phyloP scores from a whole-genome alignment of 208 protist species.

The Leishmania major region DNA sequence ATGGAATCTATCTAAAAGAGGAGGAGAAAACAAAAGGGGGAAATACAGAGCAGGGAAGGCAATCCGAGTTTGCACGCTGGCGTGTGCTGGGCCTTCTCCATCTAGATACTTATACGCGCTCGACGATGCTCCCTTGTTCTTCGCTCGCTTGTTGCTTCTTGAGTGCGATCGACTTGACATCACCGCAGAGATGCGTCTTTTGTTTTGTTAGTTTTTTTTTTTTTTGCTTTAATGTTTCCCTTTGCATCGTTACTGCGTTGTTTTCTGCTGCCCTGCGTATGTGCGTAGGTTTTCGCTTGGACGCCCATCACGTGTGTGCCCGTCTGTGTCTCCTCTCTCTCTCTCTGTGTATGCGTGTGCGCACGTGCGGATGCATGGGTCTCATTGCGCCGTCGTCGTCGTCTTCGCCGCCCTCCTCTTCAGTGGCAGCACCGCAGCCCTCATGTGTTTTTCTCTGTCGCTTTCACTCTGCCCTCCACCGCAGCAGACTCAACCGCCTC shows the following conservation, averaged over 20 bases:
- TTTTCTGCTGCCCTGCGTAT: not conserved
- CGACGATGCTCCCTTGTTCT: not conserved
- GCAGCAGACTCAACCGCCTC: not conserved
- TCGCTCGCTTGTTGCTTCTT: not conserved
- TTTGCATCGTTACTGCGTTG: not conserved
- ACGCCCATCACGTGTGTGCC: not conserved
- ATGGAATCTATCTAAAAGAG: not conserved
- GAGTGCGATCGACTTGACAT: not conserved
- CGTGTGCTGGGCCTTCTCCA: not conserved
- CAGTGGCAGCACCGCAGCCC: not conserved
- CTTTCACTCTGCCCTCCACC: not conserved
- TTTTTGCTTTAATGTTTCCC: conserved; percentile 9
- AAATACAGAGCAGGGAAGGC: not conserved
- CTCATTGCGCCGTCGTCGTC: not conserved
- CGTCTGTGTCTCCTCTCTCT: not conserved
- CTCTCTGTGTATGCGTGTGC: not conserved
- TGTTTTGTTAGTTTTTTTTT: not conserved
- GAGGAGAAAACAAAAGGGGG: not conserved
- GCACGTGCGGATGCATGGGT: not conserved
- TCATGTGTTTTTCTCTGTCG: not conserved
- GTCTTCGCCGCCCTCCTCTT: not conserved
- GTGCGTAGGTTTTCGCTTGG: not conserved
- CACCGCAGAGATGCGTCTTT: not conserved
- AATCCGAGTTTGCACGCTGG: not conserved
- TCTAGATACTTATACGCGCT: not conserved